These are phyloP conservation scores for Rickenella mellea DNA, from an alignment of 768 basidiomycete species.

Conservation along the genomic window DNA sequence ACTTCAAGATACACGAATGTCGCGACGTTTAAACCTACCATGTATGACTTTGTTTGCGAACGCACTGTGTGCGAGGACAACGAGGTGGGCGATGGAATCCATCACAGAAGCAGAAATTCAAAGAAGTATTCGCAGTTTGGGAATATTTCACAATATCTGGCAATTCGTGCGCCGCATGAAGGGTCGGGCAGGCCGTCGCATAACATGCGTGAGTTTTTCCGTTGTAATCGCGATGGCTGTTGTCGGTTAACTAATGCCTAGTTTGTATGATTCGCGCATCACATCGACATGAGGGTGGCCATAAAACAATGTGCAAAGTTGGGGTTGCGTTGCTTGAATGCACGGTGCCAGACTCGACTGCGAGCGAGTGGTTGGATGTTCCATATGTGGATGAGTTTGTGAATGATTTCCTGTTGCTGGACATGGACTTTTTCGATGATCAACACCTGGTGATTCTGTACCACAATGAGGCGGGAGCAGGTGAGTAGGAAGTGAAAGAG, in stretches of 20 bases:
- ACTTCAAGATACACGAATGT: too few species aligned
- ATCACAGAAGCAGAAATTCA: too few species aligned
- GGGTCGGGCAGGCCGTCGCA: slow-evolving; percentile 33
- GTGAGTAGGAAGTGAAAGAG: slow-evolving; percentile 30
- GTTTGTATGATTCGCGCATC: background rate
- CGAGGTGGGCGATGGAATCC: slow-evolving; percentile 39
- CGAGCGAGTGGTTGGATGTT: slow-evolving; percentile 13
- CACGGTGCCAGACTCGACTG: slow-evolving; percentile 5
- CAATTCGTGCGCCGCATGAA: slow-evolving; percentile 31
- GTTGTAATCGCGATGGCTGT: slow-evolving; percentile 6
- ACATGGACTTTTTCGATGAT: slow-evolving; percentile 75
- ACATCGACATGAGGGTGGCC: background rate
- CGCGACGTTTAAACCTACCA: too few species aligned
- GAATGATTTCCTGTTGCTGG: slow-evolving; percentile 43
- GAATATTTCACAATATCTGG: slow-evolving; percentile 42
- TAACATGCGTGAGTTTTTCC: too few species aligned
- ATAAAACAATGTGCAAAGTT: slow-evolving; percentile 15
- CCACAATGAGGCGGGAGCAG: slow-evolving; percentile 34
- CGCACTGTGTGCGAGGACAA: slow-evolving; percentile 36
- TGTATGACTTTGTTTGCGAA: slow-evolving; percentile 38
- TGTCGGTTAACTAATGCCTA: too few species aligned
- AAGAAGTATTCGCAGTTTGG: slow-evolving; percentile 28
- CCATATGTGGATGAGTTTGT: slow-evolving; percentile 27
- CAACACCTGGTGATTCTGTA: slow-evolving; percentile 57
- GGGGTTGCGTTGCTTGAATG: slow-evolving; percentile 44